A percentile compares a stretch with the other conserved stretches of the same genome.
These are phyloP conservation scores for Viola odorata DNA, from an alignment of 345 rosid genomes.

Conservation along the genomic window DNA sequence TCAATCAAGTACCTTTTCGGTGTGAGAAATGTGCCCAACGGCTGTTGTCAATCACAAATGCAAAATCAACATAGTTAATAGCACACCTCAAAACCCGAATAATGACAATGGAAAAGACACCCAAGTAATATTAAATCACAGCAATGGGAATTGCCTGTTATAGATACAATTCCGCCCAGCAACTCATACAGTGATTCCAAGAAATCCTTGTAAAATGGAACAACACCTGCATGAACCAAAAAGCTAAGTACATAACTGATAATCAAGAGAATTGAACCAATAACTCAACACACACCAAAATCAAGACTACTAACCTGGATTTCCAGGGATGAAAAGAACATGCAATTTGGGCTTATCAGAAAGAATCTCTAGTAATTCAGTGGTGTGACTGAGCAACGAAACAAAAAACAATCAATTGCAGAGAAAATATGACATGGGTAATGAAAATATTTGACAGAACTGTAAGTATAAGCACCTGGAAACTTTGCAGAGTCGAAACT, in stretches of 20 bases:
- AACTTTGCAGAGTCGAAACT: slow-evolving; percentile 53
- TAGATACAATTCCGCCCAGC: slow-evolving; percentile 58
- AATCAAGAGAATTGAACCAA: not conserved
- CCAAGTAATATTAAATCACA: not conserved
- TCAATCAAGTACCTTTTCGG: slow-evolving; percentile 48
- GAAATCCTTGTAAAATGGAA: slow-evolving; percentile 71
- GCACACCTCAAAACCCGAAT: not conserved
- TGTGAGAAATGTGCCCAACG: slow-evolving; percentile 65
- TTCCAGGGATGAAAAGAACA: slow-evolving; percentile 68
- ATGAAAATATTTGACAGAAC: not conserved
- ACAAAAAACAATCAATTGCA: not conserved
- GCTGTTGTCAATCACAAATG: slow-evolving; percentile 28
- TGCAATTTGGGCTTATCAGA: slow-evolving; percentile 56
- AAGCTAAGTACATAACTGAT: not conserved
- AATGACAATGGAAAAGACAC: not conserved
- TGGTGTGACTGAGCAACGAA: slow-evolving; percentile 38
- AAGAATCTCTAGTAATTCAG: slow-evolving; percentile 63
- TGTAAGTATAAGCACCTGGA: slow-evolving; percentile 41
- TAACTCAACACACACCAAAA: not conserved
- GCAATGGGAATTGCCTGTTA: slow-evolving; percentile 18
- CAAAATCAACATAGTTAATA: not conserved
- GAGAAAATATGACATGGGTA: not conserved
- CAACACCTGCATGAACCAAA: slow-evolving; percentile 40
- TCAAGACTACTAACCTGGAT: slow-evolving; percentile 10
- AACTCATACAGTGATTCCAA: slow-evolving; percentile 56